Evolutionary conservation across 2,329 filamentous ascomycete species (phyloP).

Genomic region (Fusarium graminum): DNA sequence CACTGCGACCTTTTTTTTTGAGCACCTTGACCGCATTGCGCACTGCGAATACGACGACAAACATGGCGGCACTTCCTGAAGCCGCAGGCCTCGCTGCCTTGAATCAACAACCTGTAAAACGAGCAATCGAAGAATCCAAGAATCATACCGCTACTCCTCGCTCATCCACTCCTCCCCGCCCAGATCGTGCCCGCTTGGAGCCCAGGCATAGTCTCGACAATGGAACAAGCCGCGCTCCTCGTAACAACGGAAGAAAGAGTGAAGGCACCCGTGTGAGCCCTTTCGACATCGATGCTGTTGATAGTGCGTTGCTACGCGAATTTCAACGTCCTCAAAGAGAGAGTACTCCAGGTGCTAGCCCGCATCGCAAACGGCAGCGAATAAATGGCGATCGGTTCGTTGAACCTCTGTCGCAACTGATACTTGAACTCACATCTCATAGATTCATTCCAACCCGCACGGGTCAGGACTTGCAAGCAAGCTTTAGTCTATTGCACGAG

Average conservation of each 20-base stretch:
- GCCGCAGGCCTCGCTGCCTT: constrained; percentile 44
- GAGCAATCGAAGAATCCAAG: constrained; percentile 52
- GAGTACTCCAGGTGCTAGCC: constrained; percentile 66
- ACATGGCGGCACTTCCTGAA: constrained; percentile 55
- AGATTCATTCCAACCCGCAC: constrained; percentile 97
- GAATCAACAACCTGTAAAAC: constrained; percentile 54
- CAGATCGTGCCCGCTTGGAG: constrained; percentile 60
- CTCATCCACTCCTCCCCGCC: constrained; percentile 60
- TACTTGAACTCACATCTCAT: constrained; percentile 44
- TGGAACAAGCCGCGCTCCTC: constrained; percentile 51
- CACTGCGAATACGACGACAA: constrained; percentile 22
- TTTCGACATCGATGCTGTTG: constrained; percentile 64
- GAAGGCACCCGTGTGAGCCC: constrained; percentile 55
- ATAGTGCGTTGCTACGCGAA: constrained; percentile 65
- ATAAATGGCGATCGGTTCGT: constrained; percentile 72
- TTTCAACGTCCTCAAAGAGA: constrained; percentile 65
- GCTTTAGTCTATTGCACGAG: constrained; percentile 91
- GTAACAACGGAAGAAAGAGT: constrained; percentile 54
- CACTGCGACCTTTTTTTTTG: constrained; percentile 14
- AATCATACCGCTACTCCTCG: constrained; percentile 53
- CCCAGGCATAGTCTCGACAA: constrained; percentile 57
- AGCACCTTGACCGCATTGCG: constrained; percentile 13
- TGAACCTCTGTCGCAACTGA: background rate
- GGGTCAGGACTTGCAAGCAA: constrained; percentile 92
- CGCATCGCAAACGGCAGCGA: constrained; percentile 70